These are phyloP conservation scores for Cytospora mali DNA, from an alignment of 2,329 filamentous ascomycete genomes.

Conservation along the genomic window DNA sequence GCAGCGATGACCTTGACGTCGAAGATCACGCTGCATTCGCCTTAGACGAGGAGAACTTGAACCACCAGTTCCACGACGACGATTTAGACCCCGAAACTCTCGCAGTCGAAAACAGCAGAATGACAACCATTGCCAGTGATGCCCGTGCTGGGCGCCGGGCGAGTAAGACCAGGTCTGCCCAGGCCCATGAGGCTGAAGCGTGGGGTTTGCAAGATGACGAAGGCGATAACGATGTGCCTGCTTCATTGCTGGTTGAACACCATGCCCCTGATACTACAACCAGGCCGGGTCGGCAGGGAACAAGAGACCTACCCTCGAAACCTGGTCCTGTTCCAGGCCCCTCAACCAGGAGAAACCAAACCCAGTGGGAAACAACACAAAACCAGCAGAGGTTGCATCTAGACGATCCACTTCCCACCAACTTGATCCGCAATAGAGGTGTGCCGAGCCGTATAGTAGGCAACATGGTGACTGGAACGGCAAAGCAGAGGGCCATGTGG, in stretches of 20 bases:
- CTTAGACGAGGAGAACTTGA: constrained; percentile 57
- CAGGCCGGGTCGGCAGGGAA: constrained; percentile 30
- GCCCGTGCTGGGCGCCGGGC: constrained; percentile 28
- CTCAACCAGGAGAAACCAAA: constrained; percentile 47
- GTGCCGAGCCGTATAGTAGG: constrained; percentile 36
- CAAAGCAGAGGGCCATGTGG: constrained; percentile 81
- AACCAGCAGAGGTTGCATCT: constrained; percentile 54
- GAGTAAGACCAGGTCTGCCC: constrained; percentile 5
- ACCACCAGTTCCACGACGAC: constrained; percentile 53
- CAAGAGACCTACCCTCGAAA: constrained; percentile 31
- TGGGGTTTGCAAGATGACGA: constrained; percentile 50
- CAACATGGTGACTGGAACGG: constrained; percentile 38
- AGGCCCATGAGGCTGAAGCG: constrained; percentile 1
- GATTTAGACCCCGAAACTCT: constrained; percentile 50
- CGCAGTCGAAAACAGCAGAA: constrained; percentile 49
- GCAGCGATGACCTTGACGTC: constrained; percentile 44
- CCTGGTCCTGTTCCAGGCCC: constrained; percentile 42
- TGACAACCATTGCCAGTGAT: constrained; percentile 38
- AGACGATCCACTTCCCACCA: constrained; percentile 37
- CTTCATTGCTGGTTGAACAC: constrained; percentile 63
- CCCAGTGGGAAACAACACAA: constrained; percentile 59
- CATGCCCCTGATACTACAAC: constrained; percentile 38
- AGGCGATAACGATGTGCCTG: constrained; percentile 63
- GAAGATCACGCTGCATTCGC: constrained; percentile 47
- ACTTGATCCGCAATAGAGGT: constrained; percentile 31